Conservation (phyloP, 139 green algal species). For the Coccomyxa sp. region DNA sequence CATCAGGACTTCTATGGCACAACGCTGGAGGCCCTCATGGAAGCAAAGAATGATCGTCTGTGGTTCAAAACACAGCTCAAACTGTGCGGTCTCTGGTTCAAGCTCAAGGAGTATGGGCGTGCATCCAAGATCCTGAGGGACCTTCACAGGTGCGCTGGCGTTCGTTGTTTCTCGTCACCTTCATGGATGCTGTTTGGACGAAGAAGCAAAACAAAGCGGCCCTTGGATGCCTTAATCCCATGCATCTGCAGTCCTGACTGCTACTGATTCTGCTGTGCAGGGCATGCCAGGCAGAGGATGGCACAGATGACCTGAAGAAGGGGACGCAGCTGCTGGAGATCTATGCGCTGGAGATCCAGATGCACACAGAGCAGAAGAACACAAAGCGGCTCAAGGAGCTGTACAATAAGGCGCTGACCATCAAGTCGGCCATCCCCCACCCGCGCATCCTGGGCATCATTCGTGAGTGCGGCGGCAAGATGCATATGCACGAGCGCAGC, state of each 20-base stretch:
- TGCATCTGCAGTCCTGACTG: not conserved
- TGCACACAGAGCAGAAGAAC: slow-evolving; percentile 91
- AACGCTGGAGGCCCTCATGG: slow-evolving; percentile 83
- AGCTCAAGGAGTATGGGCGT: slow-evolving; percentile 66
- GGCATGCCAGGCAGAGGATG: slow-evolving; percentile 84
- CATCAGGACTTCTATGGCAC: slow-evolving; percentile 86
- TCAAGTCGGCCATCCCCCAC: slow-evolving; percentile 95
- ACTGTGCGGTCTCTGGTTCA: slow-evolving; percentile 88
- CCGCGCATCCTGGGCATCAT: slow-evolving; percentile 97
- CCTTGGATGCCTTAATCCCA: not conserved
- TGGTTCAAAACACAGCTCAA: slow-evolving; percentile 99
- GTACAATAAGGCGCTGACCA: slow-evolving; percentile 69
- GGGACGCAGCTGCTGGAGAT: slow-evolving; percentile 98
- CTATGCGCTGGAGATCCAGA: slow-evolving; percentile 96
- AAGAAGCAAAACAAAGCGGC: no score
- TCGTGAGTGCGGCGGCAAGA: slow-evolving; percentile 97
- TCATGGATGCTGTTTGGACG: not conserved
- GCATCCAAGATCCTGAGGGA: slow-evolving; percentile 78
- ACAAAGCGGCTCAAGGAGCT: slow-evolving; percentile 90
- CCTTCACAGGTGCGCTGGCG: slow-evolving; percentile 69
- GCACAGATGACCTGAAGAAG: slow-evolving; percentile 92
- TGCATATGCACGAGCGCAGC: slow-evolving; percentile 91
- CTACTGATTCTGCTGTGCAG: slow-evolving; percentile 21
- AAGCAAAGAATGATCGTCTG: slow-evolving; percentile 91
- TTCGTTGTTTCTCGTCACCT: not conserved